phyloP scores from a whole-genome alignment of 2,329 filamentous ascomycete genomes.

The Tolypocladium nubicola region DNA sequence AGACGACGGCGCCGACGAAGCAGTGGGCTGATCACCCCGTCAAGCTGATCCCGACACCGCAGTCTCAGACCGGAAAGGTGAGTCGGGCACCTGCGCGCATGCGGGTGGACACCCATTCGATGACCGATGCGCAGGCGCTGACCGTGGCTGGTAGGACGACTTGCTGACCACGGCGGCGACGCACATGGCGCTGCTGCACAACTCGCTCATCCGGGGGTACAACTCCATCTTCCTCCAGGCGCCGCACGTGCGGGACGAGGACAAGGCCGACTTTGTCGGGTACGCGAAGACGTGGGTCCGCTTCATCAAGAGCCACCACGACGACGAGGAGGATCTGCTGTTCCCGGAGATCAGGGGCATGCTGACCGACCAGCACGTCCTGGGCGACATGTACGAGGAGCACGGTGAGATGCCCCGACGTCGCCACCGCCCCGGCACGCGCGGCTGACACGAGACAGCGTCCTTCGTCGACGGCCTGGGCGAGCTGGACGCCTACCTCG shows the following conservation, averaged over 20 bases:
- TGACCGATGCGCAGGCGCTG: neutral
- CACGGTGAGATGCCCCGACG: constrained; percentile 30
- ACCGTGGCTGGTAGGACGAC: constrained; percentile 31
- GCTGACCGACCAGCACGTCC: constrained; percentile 39
- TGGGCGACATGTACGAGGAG: constrained; percentile 41
- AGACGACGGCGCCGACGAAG: constrained; percentile 12
- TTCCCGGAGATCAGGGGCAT: constrained; percentile 44
- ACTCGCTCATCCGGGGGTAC: constrained; percentile 51
- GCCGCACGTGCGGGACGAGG: constrained; percentile 35
- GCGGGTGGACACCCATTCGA: neutral
- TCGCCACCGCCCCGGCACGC: neutral
- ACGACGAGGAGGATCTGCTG: constrained; percentile 46
- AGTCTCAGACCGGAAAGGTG: constrained; percentile 41
- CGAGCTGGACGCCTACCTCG: constrained; percentile 42
- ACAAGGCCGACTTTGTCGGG: constrained; percentile 45
- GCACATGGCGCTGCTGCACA: constrained; percentile 53
- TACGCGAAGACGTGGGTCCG: constrained; percentile 49
- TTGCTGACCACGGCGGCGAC: constrained; percentile 48
- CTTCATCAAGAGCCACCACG: constrained; percentile 49
- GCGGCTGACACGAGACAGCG: constrained; percentile 11
- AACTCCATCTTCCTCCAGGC: constrained; percentile 55
- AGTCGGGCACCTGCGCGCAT: neutral
- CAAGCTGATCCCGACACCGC: constrained; percentile 42
- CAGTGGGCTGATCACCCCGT: constrained; percentile 46
- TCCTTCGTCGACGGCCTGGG: constrained; percentile 41